Evolutionary conservation across 495 filamentous ascomycete species (phyloP).

Genomic region (Penicillium soppii): DNA sequence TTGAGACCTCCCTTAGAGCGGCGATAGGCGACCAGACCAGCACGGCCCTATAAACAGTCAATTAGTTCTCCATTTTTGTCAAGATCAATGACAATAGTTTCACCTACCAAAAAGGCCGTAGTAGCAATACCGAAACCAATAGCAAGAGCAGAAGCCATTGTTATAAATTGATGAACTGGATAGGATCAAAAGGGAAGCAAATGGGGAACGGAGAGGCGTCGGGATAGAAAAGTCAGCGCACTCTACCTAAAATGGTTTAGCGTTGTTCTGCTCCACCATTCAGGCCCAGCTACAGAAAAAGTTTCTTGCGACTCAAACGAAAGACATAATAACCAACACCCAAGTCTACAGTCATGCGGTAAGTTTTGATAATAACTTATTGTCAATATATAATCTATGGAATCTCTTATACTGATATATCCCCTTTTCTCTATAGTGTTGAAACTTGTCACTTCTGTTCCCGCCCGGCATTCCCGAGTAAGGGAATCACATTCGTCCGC

Average conservation of each 20-base stretch:
- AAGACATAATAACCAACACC: conserved; percentile 22
- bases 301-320: conserved; percentile 27
- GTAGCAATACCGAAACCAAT: conserved; percentile 78
- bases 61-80: conserved; percentile 11
- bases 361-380: conserved; percentile 8
- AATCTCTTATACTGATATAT: conserved; percentile 4
- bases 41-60: conserved; percentile 66
- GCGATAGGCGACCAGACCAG: conserved; percentile 83
- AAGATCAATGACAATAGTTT: not conserved
- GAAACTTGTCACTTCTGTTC: conserved; percentile 94
- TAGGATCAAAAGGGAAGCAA: not conserved
- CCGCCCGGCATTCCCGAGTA: conserved; percentile 78
- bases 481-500: conserved; percentile 84
- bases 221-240: conserved; percentile 34
- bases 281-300: conserved; percentile 33
- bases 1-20: conserved; percentile 74
- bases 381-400: not conserved
- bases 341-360: conserved; percentile 36
- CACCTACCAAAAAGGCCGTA: conserved; percentile 72
- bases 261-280: conserved; percentile 27
- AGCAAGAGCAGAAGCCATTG: conserved; percentile 72
- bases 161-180: conserved; percentile 11
- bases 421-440: conserved; percentile 49
- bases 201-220: conserved; percentile 10
- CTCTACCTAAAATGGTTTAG: conserved; percentile 26